Conservation (phyloP, 2,329 filamentous ascomycete genomes). For the Aplosporella prunicola region DNA sequence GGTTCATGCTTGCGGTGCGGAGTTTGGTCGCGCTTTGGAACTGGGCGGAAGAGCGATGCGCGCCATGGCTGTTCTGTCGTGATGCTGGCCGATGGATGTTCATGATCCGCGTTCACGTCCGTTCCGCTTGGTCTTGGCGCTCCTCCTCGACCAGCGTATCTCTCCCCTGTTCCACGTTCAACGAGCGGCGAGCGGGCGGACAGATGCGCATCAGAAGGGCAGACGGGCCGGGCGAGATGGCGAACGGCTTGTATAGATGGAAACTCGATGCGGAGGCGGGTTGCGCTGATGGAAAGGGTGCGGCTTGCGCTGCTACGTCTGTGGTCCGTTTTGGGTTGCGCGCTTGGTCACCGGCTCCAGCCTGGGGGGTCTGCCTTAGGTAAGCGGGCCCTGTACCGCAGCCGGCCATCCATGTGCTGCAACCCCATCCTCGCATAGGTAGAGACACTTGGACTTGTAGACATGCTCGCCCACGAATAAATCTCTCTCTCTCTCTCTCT, state of each 20-base stretch:
- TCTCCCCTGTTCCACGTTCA: constrained; percentile 32
- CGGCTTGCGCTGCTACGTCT: constrained; percentile 15
- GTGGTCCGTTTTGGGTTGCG: no score
- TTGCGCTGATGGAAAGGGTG: constrained; percentile 26
- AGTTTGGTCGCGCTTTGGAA: constrained; percentile 26
- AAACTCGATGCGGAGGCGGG: constrained; percentile 20
- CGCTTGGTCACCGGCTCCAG: no score
- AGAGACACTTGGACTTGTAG: no score
- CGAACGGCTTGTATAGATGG: constrained; percentile 24
- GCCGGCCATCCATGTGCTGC: no score
- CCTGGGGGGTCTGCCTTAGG: no score
- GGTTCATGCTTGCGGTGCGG: constrained; percentile 34
- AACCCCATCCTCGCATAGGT: no score
- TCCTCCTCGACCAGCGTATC: constrained; percentile 29
- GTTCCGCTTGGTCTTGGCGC: constrained; percentile 25
- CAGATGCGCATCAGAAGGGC: constrained; percentile 28
- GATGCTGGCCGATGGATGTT: constrained; percentile 28
- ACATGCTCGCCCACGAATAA: constrained; percentile 8
- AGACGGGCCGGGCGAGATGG: constrained; percentile 17
- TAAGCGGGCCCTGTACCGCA: no score
- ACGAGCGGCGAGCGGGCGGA: constrained; percentile 29
- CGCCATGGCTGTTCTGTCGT: constrained; percentile 32
- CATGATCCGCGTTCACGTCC: constrained; percentile 24
- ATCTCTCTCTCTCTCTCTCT: not conserved
- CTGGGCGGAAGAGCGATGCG: constrained; percentile 24